These are phyloP conservation scores for Psilocybe azurescens DNA, from an alignment of 768 basidiomycete genomes.

Conservation along the genomic window DNA sequence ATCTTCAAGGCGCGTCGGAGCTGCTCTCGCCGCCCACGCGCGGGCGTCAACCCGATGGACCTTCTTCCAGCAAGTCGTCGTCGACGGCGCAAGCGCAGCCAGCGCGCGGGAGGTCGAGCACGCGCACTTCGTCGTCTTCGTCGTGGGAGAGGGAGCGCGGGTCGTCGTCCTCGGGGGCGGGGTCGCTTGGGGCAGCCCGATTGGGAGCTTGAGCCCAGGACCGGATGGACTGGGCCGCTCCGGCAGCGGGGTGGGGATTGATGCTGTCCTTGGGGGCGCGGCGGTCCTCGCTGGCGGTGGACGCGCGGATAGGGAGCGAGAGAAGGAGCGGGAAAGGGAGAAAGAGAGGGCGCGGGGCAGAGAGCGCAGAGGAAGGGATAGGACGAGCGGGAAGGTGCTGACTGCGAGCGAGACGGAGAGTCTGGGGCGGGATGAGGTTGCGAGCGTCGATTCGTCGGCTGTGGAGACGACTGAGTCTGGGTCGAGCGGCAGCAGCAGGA, in stretches of 20 bases:
- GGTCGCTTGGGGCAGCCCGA: slow-evolving; percentile 37
- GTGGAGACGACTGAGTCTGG: slow-evolving; percentile 2
- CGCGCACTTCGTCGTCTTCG: slow-evolving; percentile 58
- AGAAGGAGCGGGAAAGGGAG: slow-evolving; percentile 31
- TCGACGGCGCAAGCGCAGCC: slow-evolving; percentile 22
- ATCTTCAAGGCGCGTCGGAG: slow-evolving; percentile 18
- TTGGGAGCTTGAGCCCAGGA: slow-evolving; percentile 47
- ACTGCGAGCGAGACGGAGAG: slow-evolving; percentile 40
- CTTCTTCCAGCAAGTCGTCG: slow-evolving; percentile 17
- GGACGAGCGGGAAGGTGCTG: slow-evolving; percentile 41
- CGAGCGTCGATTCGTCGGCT: neutral
- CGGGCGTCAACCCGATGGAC: slow-evolving; percentile 20
- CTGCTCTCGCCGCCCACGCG: slow-evolving; percentile 21
- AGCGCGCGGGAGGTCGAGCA: slow-evolving; percentile 58
- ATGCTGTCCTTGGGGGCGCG: slow-evolving; percentile 27
- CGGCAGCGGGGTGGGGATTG: slow-evolving; percentile 15
- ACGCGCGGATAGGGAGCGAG: slow-evolving; percentile 34
- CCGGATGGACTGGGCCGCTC: slow-evolving; percentile 16
- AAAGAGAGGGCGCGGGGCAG: slow-evolving; percentile 32
- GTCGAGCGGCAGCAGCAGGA: slow-evolving; percentile 6
- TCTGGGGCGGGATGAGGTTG: slow-evolving; percentile 20
- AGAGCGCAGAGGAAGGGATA: slow-evolving; percentile 46
- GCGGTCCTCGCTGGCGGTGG: slow-evolving; percentile 37
- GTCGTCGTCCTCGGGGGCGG: slow-evolving; percentile 39
- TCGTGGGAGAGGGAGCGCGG: slow-evolving; percentile 52